A percentile compares a stretch with the other conserved stretches of the same genome.
Evolutionary conservation across 768 basidiomycete species (phyloP).

Genomic region (Calocera viscosa): DNA sequence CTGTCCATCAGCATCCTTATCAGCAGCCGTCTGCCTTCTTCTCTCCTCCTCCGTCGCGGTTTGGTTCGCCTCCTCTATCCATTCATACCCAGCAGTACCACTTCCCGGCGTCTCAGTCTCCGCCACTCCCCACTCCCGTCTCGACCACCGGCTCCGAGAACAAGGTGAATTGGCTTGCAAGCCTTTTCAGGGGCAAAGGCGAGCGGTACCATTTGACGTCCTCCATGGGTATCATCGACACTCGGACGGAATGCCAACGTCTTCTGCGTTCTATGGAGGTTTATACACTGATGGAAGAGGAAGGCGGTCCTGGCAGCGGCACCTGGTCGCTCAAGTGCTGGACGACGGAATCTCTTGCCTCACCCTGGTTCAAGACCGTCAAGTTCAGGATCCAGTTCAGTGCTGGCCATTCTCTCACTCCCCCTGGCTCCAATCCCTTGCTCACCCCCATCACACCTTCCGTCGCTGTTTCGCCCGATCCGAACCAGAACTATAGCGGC

Average conservation of each 20-base stretch:
- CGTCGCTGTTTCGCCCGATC: neutral
- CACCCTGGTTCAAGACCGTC: constrained; percentile 3
- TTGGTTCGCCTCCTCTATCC: neutral
- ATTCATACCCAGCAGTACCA: neutral
- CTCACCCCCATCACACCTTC: neutral
- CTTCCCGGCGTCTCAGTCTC: neutral
- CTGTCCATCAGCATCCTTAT: neutral
- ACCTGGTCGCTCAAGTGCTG: neutral
- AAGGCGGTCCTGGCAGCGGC: neutral
- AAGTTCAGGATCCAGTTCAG: constrained; percentile 3
- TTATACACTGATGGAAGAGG: neutral
- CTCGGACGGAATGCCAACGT: neutral
- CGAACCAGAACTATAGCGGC: neutral
- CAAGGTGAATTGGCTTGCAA: constrained; percentile 3
- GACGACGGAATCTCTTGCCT: neutral
- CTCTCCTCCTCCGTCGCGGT: neutral
- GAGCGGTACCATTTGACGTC: neutral
- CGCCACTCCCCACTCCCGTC: neutral
- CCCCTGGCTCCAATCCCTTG: neutral
- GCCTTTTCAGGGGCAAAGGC: neutral
- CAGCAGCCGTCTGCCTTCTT: neutral
- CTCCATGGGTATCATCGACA: constrained; percentile 5
- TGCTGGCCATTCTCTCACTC: neutral
- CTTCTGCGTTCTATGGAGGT: neutral
- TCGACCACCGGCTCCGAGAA: neutral